A percentile compares a stretch with the other conserved stretches of the same genome.
phyloP scores from a whole-genome alignment of 768 basidiomycete genomes.

The Kwoniella dendrophila region DNA sequence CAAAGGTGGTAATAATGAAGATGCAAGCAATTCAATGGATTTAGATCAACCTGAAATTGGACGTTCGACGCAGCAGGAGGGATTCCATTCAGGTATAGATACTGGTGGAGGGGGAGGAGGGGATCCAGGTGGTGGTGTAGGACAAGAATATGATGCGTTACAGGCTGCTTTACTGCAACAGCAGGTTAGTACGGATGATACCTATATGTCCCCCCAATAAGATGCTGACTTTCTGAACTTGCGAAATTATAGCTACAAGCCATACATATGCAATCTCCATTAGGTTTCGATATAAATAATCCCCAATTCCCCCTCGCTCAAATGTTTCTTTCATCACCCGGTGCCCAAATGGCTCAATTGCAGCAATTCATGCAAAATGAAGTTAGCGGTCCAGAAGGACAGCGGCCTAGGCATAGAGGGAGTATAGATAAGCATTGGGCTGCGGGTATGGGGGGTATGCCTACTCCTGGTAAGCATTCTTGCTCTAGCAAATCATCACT shows the following conservation, averaged over 20 bases:
- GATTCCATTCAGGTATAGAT: neutral
- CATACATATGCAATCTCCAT: constrained; percentile 55
- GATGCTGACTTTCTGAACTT: neutral
- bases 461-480: constrained; percentile 66
- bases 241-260: constrained; percentile 48
- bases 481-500: neutral
- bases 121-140: too few relatives aligned
- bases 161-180: constrained; percentile 28
- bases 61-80: constrained; percentile 1
- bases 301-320: constrained; percentile 41
- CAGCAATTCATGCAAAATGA: constrained; percentile 55
- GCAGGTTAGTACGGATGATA: constrained; percentile 9
- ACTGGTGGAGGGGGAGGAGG: constrained; percentile 1
- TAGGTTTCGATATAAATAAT: constrained; percentile 41
- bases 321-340: constrained; percentile 33
- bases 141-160: constrained; percentile 18
- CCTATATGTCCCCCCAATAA: neutral
- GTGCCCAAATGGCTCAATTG: constrained; percentile 8
- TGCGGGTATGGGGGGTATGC: constrained; percentile 55
- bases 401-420: neutral
- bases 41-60: constrained; percentile 15
- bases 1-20: neutral
- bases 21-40: constrained; percentile 11
- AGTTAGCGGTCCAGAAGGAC: constrained; percentile 1
- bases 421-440: constrained; percentile 19